Evolutionary conservation across 257 asterid species (phyloP).

Genomic region (Solanum piurae): DNA sequence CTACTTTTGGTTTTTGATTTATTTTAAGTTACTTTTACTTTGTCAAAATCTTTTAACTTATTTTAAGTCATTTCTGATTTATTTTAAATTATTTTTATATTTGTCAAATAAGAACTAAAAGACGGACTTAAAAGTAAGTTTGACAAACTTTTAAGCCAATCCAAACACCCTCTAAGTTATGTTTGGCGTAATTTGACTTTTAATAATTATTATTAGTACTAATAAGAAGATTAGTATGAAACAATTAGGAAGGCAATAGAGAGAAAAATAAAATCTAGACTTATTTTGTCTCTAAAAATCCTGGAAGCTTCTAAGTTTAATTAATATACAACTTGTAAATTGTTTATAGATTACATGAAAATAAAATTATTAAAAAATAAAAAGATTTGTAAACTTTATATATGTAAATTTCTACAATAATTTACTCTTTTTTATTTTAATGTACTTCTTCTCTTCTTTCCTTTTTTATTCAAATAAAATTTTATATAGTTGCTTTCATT

Average conservation of each 20-base stretch:
- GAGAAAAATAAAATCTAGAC: background rate
- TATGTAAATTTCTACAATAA: background rate
- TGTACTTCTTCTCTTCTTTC: background rate
- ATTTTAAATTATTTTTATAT: too few relatives aligned
- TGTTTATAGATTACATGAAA: background rate
- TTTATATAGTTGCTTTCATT: background rate
- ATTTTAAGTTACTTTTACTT: too few relatives aligned
- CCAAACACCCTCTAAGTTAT: background rate
- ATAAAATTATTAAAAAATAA: background rate
- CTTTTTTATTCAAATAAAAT: too few relatives aligned
- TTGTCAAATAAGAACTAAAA: too few relatives aligned
- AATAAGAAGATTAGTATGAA: background rate
- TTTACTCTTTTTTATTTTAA: background rate
- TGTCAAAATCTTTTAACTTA: too few relatives aligned
- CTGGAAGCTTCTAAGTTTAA: background rate
- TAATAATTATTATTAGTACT: background rate
- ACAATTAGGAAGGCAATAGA: background rate
- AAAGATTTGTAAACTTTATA: background rate
- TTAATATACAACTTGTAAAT: background rate
- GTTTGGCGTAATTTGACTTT: background rate
- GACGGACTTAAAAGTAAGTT: too few relatives aligned
- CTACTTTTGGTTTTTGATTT: too few relatives aligned
- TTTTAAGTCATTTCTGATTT: too few relatives aligned
- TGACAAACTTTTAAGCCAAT: too few relatives aligned
- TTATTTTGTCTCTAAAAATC: background rate